These are phyloP conservation scores for Dujonia santamariae DNA, from an alignment of 1,139 yeast genomes.

Conservation along the genomic window DNA sequence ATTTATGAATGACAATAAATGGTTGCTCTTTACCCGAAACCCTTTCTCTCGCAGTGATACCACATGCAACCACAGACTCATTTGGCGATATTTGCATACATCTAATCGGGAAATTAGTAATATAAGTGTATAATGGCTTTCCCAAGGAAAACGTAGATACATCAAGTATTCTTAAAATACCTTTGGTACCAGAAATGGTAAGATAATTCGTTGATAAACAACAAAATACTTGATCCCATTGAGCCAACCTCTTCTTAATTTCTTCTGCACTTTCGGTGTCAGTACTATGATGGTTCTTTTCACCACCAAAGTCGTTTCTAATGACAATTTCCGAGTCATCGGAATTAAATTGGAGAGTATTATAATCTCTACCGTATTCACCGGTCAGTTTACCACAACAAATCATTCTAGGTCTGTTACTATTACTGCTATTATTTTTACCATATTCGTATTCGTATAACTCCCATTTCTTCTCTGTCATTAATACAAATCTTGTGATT, in stretches of 20 bases:
- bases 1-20: slow-evolving; percentile 63
- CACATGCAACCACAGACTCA: slow-evolving; percentile 70
- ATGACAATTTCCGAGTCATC: slow-evolving; percentile 26
- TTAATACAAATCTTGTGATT: slow-evolving; percentile 58
- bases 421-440: too few relatives aligned
- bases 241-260: slow-evolving; percentile 26
- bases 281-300: slow-evolving; percentile 10
- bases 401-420: slow-evolving; percentile 50
- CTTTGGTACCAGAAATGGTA: slow-evolving; percentile 72
- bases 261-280: slow-evolving; percentile 16
- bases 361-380: slow-evolving; percentile 55
- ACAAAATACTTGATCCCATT: slow-evolving; percentile 69
- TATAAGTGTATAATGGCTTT: slow-evolving; percentile 62
- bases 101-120: slow-evolving; percentile 72
- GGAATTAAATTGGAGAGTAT: slow-evolving; percentile 25
- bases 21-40: slow-evolving; percentile 75
- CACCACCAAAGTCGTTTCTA: slow-evolving; percentile 30
- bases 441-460: slow-evolving; percentile 50
- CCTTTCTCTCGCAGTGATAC: slow-evolving; percentile 77
- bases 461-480: slow-evolving; percentile 71
- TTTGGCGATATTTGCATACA: slow-evolving; percentile 70
- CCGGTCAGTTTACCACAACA: slow-evolving; percentile 72
- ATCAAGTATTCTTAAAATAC: slow-evolving; percentile 65
- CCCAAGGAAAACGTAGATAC: slow-evolving; percentile 47
- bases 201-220: slow-evolving; percentile 58